Conservation (phyloP, 176 grass and related monocot genomes). For the Eragrostis nindensis region DNA sequence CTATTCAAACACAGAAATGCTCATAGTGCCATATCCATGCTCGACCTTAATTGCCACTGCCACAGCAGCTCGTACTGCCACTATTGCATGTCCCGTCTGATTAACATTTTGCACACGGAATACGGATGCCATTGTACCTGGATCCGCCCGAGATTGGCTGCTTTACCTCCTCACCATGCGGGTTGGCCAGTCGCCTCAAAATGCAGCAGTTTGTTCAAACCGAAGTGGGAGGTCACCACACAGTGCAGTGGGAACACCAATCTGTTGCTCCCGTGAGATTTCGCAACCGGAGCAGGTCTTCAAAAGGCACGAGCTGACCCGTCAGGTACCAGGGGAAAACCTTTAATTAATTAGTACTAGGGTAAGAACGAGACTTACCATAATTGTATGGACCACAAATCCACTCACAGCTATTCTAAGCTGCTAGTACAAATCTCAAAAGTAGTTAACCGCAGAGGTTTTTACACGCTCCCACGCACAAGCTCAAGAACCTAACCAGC, state of each 20-base stretch:
- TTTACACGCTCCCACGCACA: conserved; percentile 31
- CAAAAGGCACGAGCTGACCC: conserved; percentile 31
- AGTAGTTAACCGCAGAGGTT: conserved; percentile 25
- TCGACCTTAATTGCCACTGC: neutral
- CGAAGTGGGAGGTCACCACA: conserved; percentile 26
- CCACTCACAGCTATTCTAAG: conserved; percentile 50
- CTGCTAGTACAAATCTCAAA: conserved; percentile 50
- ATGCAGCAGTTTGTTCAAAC: conserved; percentile 18
- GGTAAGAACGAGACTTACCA: conserved; percentile 28
- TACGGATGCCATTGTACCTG: conserved; percentile 20
- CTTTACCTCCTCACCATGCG: conserved; percentile 31
- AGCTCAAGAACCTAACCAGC: conserved; percentile 16
- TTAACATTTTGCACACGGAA: neutral
- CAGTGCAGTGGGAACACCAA: neutral
- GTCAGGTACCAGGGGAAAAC: conserved; percentile 11
- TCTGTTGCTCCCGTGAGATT: neutral
- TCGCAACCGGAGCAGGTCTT: neutral
- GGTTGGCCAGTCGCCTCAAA: conserved; percentile 8
- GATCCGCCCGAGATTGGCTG: neutral
- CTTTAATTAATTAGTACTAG: conserved; percentile 28
- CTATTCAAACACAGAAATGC: neutral
- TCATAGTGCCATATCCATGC: neutral
- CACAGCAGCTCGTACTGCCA: neutral
- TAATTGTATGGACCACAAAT: conserved; percentile 58
- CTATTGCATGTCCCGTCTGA: neutral